Conservation (phyloP, 2,329 filamentous ascomycete genomes). For the Fusarium brevicatenulatum region DNA sequence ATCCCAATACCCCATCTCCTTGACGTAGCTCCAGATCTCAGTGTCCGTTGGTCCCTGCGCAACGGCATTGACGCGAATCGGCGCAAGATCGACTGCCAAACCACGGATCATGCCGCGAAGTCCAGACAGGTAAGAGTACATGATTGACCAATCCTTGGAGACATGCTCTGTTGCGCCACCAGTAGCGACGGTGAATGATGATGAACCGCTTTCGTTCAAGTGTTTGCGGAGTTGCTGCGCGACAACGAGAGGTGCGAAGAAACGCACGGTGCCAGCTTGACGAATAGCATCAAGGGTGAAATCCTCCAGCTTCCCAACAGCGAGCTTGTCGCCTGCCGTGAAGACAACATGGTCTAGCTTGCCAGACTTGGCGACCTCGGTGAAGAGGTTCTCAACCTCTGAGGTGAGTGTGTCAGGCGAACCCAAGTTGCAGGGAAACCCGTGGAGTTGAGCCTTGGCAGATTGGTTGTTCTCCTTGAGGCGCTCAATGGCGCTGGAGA, state of each 20-base stretch:
- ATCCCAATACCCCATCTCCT: conserved; percentile 31
- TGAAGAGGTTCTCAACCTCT: conserved; percentile 25
- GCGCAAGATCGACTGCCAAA: conserved; percentile 33
- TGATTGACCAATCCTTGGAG: conserved; percentile 27
- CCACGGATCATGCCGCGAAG: conserved; percentile 30
- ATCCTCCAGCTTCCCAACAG: conserved; percentile 25
- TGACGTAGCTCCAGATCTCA: conserved; percentile 30
- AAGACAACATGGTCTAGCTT: conserved; percentile 37
- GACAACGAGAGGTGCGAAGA: conserved; percentile 32
- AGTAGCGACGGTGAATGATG: conserved; percentile 32
- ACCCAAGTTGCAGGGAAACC: conserved; percentile 30
- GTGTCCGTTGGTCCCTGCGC: conserved; percentile 30
- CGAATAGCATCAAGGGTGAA: conserved; percentile 19
- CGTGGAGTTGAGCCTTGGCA: conserved; percentile 26
- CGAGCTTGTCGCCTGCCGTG: conserved; percentile 30
- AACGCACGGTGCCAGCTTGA: conserved; percentile 31
- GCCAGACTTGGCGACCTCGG: conserved; percentile 20
- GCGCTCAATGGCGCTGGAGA: conserved; percentile 21
- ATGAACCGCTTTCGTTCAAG: conserved; percentile 16
- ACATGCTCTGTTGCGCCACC: conserved; percentile 28
- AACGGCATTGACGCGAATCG: conserved; percentile 34
- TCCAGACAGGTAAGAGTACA: conserved; percentile 26
- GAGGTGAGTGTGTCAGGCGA: conserved; percentile 17
- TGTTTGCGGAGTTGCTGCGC: conserved; percentile 35
- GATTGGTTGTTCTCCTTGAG: conserved; percentile 24